Percentiles rank a stretch among this genome's conserved stretches.
Conservation (phyloP, 805 yeast species). For the Starmerella apis region DNA sequence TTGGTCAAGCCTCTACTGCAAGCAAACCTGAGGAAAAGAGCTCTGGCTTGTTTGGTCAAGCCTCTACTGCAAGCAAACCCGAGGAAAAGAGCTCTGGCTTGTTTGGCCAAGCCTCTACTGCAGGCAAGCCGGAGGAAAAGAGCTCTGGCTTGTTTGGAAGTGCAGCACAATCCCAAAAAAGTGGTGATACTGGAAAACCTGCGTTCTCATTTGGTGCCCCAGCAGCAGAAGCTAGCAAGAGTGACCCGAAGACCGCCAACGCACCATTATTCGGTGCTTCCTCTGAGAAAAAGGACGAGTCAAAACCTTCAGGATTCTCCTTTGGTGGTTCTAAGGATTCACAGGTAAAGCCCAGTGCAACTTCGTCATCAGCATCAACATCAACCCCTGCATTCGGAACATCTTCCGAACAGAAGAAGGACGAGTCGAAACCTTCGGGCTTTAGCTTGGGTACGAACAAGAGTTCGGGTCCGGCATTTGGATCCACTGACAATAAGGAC, state of each 20-base stretch:
- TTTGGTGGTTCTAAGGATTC: conserved; percentile 2
- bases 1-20: background rate
- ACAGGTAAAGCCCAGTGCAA: conserved; percentile 9
- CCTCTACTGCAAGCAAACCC: background rate
- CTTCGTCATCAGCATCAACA: too few relatives aligned
- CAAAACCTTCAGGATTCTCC: background rate
- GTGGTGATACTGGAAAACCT: background rate
- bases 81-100: background rate
- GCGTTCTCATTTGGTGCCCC: background rate
- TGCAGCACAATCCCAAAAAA: background rate
- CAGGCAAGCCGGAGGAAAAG: background rate
- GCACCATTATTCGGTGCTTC: conserved; percentile 4
- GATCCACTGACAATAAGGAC: conserved; percentile 13
- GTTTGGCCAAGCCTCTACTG: background rate
- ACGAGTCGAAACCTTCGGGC: conserved; percentile 18
- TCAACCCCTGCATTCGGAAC: background rate
- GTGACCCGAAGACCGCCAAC: background rate
- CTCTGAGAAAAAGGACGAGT: conserved; percentile 14
- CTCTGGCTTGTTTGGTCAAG: background rate
- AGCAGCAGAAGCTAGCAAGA: background rate
- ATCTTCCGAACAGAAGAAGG: conserved; percentile 7
- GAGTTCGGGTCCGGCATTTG: background rate
- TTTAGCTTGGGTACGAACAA: conserved; percentile 13
- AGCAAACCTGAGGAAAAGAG: conserved; percentile 4
- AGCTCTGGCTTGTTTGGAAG: conserved; percentile 1